Evolutionary conservation across 768 basidiomycete genomes (phyloP).

Genomic region (Strobilomyces echinocephalus): DNA sequence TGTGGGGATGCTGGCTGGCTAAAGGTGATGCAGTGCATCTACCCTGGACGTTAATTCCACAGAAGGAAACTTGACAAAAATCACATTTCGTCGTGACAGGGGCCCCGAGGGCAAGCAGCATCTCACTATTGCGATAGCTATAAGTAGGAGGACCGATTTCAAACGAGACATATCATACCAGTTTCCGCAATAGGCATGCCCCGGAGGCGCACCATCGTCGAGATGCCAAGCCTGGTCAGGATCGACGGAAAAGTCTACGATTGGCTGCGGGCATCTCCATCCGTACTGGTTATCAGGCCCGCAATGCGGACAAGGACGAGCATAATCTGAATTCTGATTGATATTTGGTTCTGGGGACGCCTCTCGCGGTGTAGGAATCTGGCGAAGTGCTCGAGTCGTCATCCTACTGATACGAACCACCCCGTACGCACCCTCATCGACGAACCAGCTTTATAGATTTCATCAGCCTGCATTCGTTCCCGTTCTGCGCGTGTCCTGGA

Average conservation of each 20-base stretch:
- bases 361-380: constrained; percentile 76
- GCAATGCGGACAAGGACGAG: constrained; percentile 80
- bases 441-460: constrained; percentile 61
- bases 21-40: constrained; percentile 65
- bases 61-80: constrained; percentile 77
- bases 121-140: constrained; percentile 48
- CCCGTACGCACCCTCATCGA: constrained; percentile 53
- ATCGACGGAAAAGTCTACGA: constrained; percentile 65
- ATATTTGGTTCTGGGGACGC: constrained; percentile 72
- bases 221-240: constrained; percentile 71
- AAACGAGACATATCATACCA: constrained; percentile 47
- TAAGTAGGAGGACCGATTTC: neutral
- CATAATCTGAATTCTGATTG: constrained; percentile 57
- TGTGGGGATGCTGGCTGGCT: constrained; percentile 61
- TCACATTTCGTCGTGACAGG: constrained; percentile 82
- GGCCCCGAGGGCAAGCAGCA: constrained; percentile 63
- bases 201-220: constrained; percentile 74
- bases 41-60: constrained; percentile 71
- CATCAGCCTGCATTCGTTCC: constrained; percentile 79
- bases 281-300: constrained; percentile 62
- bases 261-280: constrained; percentile 79
- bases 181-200: constrained; percentile 77
- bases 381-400: neutral
- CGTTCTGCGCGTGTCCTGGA: constrained; percentile 60
- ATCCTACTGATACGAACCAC: neutral